Percentiles rank a stretch among this genome's conserved stretches.
Evolutionary conservation across 306 rosid genomes (phyloP).

Genomic region (Pterocarpus santalinus): DNA sequence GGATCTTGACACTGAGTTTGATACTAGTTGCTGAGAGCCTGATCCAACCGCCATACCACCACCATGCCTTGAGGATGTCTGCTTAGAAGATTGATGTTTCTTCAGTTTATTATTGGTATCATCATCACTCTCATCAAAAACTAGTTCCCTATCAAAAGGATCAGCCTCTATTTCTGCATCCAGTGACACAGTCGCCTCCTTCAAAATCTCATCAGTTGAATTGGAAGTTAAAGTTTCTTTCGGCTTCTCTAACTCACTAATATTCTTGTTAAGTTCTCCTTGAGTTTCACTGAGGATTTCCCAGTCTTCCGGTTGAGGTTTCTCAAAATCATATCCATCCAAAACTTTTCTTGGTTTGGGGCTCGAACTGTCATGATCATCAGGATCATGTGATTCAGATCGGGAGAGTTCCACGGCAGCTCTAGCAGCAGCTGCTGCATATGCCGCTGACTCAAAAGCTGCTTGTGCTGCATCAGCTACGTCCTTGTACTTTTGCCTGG

Average conservation of each 20-base stretch:
- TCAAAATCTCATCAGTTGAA: slow-evolving; percentile 45
- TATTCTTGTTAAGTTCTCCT: slow-evolving; percentile 34
- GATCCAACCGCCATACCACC: slow-evolving; percentile 50
- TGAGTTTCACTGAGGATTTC: slow-evolving; percentile 45
- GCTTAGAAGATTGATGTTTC: slow-evolving; percentile 33
- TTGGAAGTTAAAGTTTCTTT: slow-evolving; percentile 50
- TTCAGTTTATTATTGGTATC: slow-evolving; percentile 50
- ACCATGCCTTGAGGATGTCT: slow-evolving; percentile 49
- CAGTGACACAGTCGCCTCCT: slow-evolving; percentile 35
- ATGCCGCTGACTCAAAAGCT: slow-evolving; percentile 92
- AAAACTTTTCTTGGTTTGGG: slow-evolving; percentile 41
- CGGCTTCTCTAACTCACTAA: slow-evolving; percentile 46
- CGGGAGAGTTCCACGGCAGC: slow-evolving; percentile 86
- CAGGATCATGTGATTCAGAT: slow-evolving; percentile 63
- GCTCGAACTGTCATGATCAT: slow-evolving; percentile 57
- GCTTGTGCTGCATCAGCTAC: slow-evolving; percentile 96
- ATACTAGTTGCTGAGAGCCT: slow-evolving; percentile 16
- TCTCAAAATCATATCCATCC: slow-evolving; percentile 38
- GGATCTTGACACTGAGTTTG: slow-evolving; percentile 47
- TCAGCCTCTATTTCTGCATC: slow-evolving; percentile 41
- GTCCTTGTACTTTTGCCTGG: slow-evolving; percentile 66
- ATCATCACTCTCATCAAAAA: slow-evolving; percentile 62
- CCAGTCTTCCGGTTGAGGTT: slow-evolving; percentile 45
- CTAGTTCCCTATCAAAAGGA: slow-evolving; percentile 50
- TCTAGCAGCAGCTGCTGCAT: slow-evolving; percentile 91